Base-by-base conservation (phyloP, 257 asterid species). In the Catharanthus roseus region DNA sequence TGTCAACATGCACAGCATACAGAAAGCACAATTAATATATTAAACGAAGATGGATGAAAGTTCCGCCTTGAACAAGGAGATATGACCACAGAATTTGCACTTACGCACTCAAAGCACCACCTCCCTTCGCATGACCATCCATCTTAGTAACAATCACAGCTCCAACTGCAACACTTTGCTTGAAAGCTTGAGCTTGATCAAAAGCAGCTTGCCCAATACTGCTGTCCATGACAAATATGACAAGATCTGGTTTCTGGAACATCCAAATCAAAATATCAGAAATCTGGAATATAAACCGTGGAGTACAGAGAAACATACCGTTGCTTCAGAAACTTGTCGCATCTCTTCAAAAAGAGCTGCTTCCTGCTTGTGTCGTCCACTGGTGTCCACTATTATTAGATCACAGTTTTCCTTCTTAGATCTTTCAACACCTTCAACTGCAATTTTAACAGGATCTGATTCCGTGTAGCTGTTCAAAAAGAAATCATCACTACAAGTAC, bases 41-140 rank as follows among this genome's bases (percentile, higher is more conserved):
- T 21, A 36, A 60, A 42, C n/a, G 28, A 47, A 24, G 56, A n/a
- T 11, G 38, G 26, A 4, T 33, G 11, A 61, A 62, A 23, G 42
- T n/a, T 16, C 60, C 47, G 3, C 34, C 51, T 49, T 34, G n/a
- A 19, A 55, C 24, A 49, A 50, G 29, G 21, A 15, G 19, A 49
- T 0, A 26, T 7, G 8, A 16, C 2, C 26, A 31, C 11, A 5
- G 18, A 41, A 26, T 62, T 16, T 31, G 68, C 42, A 88, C 98
- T 92, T 88, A 92, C 98, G 97, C 99, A 68, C 99, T 95, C 73
- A 95, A 96, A 75, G 99, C 96, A 80, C 99, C 97, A 77, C 97
- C 99, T 65, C 97, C 97, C 88, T 91, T 95, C 18, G 99, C 99
- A 91, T 95, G 97, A 33, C 99, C 99, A 77, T 91, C 99, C 97